These are phyloP conservation scores for Eremothecium coryli DNA, from an alignment of 1,139 yeast genomes.

Conservation along the genomic window DNA sequence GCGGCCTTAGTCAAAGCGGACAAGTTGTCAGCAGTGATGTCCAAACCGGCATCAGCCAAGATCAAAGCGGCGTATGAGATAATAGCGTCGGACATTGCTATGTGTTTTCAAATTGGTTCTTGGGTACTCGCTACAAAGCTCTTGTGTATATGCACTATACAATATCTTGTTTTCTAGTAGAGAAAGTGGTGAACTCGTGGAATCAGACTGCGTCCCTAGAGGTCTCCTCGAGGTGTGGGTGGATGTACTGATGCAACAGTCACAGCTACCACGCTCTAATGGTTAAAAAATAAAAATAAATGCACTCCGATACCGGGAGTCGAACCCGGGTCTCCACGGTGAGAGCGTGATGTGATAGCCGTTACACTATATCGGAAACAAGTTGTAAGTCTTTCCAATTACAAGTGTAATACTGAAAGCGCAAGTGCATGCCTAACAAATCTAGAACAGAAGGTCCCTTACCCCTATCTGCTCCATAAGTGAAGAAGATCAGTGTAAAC, in stretches of 20 bases:
- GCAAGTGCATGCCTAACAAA: too few relatives aligned
- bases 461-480: too few relatives aligned
- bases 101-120: background rate
- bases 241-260: constrained; percentile 5
- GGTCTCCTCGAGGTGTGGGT: too few relatives aligned
- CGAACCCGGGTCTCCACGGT: constrained; percentile 20
- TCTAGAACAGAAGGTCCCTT: too few relatives aligned
- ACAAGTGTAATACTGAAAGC: too few relatives aligned
- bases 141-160: too few relatives aligned
- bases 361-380: constrained; percentile 16
- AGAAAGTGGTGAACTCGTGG: background rate
- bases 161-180: background rate
- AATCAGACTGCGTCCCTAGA: too few relatives aligned
- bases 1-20: constrained; percentile 80
- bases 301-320: constrained; percentile 19
- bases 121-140: background rate
- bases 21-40: constrained; percentile 89
- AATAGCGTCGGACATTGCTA: constrained; percentile 44
- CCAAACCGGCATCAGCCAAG: constrained; percentile 95
- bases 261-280: background rate
- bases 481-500: too few relatives aligned
- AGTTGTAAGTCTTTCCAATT: too few relatives aligned
- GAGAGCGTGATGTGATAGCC: constrained; percentile 19
- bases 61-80: constrained; percentile 79
- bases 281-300: background rate